Evolutionary conservation across 495 filamentous ascomycete genomes (phyloP).

Genomic region (Thozetella sp.): DNA sequence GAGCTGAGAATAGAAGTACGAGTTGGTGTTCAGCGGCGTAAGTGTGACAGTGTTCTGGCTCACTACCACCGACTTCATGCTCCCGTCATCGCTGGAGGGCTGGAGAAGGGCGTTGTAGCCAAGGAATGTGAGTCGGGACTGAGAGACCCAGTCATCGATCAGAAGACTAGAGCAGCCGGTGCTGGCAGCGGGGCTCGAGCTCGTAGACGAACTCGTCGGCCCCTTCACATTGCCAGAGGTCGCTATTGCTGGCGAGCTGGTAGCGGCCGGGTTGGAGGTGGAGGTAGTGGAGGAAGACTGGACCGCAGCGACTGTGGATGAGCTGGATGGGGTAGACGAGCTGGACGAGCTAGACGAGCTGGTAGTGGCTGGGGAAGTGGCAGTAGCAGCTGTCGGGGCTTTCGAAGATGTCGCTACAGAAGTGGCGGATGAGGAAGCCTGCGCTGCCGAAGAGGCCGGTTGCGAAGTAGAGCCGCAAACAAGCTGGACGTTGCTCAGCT

Average conservation of each 20-base stretch:
- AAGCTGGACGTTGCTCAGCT: constrained; percentile 53
- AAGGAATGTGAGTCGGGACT: constrained; percentile 67
- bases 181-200: neutral
- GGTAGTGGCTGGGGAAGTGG: constrained; percentile 12
- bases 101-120: constrained; percentile 62
- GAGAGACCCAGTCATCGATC: constrained; percentile 64
- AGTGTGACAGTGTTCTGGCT: constrained; percentile 49
- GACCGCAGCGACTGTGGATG: too few species aligned
- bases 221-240: neutral
- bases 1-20: constrained; percentile 63
- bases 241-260: neutral
- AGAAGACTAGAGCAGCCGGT: constrained; percentile 48
- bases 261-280: constrained; percentile 7
- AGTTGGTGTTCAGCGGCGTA: constrained; percentile 44
- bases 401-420: too few species aligned
- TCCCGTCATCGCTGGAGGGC: constrained; percentile 59
- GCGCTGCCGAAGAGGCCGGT: neutral
- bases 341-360: constrained; percentile 9
- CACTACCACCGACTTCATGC: constrained; percentile 60
- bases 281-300: constrained; percentile 7
- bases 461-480: too few species aligned
- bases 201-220: neutral
- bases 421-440: neutral
- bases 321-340: too few species aligned
- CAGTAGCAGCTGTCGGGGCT: too few species aligned